These are phyloP conservation scores for Raphanus hybrid DNA, from an alignment of 441 rosid genomes.

Conservation along the genomic window DNA sequence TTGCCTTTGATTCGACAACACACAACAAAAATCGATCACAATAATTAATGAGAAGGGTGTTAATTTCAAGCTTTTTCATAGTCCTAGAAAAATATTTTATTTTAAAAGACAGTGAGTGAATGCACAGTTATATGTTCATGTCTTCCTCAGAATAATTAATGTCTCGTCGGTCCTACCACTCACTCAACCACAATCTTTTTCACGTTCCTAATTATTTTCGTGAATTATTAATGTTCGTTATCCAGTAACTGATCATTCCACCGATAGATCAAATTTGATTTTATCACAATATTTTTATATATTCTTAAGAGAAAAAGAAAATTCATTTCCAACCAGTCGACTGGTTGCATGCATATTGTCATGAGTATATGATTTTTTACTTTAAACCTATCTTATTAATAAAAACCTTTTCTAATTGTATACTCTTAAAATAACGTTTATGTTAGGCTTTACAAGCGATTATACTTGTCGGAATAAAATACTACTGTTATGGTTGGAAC, in stretches of 20 bases:
- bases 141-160: slow-evolving; percentile 4
- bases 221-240: slow-evolving; percentile 1
- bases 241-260: background rate
- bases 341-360: background rate
- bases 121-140: slow-evolving; percentile 9
- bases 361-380: background rate
- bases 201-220: slow-evolving; percentile 13
- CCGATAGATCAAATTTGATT: background rate
- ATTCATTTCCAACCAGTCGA: too few species aligned
- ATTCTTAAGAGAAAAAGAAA: background rate
- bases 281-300: background rate
- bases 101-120: too few species aligned
- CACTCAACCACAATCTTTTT: slow-evolving; percentile 23
- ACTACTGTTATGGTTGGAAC: background rate
- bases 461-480: background rate
- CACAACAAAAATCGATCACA: slow-evolving; percentile 11
- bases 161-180: slow-evolving; percentile 25
- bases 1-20: slow-evolving; percentile 25
- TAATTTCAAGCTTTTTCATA: background rate
- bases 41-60: background rate
- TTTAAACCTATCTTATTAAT: background rate
- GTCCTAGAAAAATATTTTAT: too few species aligned
- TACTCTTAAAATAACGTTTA: background rate
- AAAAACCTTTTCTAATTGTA: background rate
- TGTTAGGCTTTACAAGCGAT: background rate